Conservation (phyloP, 2,329 filamentous ascomycete genomes). For the Plectosphaerella cucumerina region DNA sequence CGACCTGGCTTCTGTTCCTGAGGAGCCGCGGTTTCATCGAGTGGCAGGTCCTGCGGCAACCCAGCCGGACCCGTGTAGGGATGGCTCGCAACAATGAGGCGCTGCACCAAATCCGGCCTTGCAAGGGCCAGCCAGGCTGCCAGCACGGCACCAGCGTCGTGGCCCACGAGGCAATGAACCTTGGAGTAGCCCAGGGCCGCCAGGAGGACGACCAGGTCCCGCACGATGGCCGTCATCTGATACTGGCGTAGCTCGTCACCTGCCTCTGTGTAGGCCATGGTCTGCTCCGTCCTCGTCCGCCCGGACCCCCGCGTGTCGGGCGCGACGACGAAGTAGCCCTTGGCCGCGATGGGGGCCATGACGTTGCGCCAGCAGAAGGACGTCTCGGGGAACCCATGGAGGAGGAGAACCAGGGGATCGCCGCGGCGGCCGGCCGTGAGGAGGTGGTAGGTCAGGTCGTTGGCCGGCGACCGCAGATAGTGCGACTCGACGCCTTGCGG, state of each 20-base stretch:
- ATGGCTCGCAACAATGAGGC: constrained; percentile 60
- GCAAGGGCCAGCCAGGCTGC: constrained; percentile 56
- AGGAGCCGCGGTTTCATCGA: background rate
- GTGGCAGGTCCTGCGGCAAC: constrained; percentile 33
- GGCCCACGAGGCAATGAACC: constrained; percentile 57
- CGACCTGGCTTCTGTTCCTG: constrained; percentile 9
- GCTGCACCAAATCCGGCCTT: constrained; percentile 60
- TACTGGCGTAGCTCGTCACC: background rate
- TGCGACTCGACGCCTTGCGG: background rate
- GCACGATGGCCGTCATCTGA: constrained; percentile 46
- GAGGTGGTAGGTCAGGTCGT: background rate
- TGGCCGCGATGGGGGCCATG: constrained; percentile 51
- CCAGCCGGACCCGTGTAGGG: constrained; percentile 52
- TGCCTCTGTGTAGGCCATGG: constrained; percentile 24
- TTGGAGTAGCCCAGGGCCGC: constrained; percentile 55
- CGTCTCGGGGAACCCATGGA: constrained; percentile 65
- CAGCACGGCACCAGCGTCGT: constrained; percentile 63
- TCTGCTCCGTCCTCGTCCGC: constrained; percentile 41
- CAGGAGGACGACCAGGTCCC: constrained; percentile 58
- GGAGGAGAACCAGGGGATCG: constrained; percentile 53
- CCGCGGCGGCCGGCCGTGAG: background rate
- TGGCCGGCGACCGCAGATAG: background rate
- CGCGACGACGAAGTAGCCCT: constrained; percentile 62
- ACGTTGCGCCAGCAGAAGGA: constrained; percentile 67
- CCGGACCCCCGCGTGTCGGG: constrained; percentile 67